A percentile compares a stretch with the other conserved stretches of the same genome.
Evolutionary conservation across 1,284 basidiomycete genomes (phyloP).

Genomic region (Moesziomyces sp.): DNA sequence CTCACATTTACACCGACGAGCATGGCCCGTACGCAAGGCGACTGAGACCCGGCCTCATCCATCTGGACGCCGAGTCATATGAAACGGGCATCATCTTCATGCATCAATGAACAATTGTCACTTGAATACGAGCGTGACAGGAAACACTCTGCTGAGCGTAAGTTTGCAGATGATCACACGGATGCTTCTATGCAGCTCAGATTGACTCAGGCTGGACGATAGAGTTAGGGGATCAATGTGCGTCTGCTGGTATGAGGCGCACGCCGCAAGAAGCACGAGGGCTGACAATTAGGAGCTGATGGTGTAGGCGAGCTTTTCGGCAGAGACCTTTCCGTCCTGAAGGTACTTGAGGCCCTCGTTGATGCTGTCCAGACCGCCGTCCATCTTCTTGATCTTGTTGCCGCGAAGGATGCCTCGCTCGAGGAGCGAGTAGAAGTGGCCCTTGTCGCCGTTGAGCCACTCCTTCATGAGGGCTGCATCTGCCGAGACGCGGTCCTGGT

Average conservation of each 20-base stretch:
- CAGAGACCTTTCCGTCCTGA: constrained; percentile 56
- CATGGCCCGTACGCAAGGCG: not conserved
- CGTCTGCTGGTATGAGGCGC: too few species aligned
- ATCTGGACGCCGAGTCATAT: too few species aligned
- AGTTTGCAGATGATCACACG: too few species aligned
- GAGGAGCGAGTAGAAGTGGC: constrained; percentile 52
- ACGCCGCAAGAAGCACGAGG: too few species aligned
- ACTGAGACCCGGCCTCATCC: too few species aligned
- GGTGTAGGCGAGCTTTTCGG: constrained; percentile 59
- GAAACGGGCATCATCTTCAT: too few species aligned
- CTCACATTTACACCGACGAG: constrained; percentile 13
- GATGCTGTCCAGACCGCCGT: constrained; percentile 52
- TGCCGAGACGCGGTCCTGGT: constrained; percentile 31
- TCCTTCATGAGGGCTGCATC: constrained; percentile 39
- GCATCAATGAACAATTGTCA: too few species aligned
- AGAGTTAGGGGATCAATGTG: too few species aligned
- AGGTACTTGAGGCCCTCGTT: constrained; percentile 53
- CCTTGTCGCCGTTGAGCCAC: constrained; percentile 49
- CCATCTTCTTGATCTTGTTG: constrained; percentile 54
- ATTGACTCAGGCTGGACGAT: too few species aligned
- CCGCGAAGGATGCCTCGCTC: constrained; percentile 44
- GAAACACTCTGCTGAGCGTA: too few species aligned
- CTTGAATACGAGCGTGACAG: too few species aligned
- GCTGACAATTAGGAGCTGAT: constrained; percentile 10
- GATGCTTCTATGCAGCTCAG: too few species aligned